These are phyloP conservation scores for Vanderwaltozyma polyspora DNA, from an alignment of 805 yeast species.

Conservation along the genomic window DNA sequence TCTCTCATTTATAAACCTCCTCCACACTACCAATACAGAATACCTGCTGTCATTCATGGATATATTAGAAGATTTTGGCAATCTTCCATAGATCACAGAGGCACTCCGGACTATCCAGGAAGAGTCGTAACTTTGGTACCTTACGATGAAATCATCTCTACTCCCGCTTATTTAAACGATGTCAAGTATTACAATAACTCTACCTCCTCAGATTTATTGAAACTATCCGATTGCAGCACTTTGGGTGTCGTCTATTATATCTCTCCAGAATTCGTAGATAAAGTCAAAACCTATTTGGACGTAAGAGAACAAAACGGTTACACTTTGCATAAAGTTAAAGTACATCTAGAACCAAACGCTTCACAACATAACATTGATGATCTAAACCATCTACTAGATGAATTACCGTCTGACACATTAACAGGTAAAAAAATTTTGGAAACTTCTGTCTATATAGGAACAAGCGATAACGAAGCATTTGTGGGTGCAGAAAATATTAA, in stretches of 20 bases:
- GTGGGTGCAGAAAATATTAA: constrained; percentile 65
- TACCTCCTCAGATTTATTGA: neutral
- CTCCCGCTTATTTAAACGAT: constrained; percentile 34
- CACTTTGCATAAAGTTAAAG: constrained; percentile 53
- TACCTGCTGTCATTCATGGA: constrained; percentile 69
- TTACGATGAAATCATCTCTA: constrained; percentile 37
- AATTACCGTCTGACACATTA: constrained; percentile 16
- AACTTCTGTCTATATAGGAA: constrained; percentile 73
- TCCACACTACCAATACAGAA: constrained; percentile 46
- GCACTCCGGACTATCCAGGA: constrained; percentile 79
- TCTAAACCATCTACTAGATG: neutral
- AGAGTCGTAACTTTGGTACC: constrained; percentile 77
- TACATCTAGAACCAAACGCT: constrained; percentile 32
- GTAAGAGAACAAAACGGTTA: constrained; percentile 86
- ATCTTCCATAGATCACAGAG: constrained; percentile 79
- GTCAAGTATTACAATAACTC: constrained; percentile 18
- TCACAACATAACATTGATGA: neutral
- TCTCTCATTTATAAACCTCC: constrained; percentile 87
- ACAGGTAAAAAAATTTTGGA: constrained; percentile 35
- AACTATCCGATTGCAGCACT: constrained; percentile 31
- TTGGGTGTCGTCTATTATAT: constrained; percentile 83
- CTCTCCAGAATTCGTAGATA: constrained; percentile 47
- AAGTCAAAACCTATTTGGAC: constrained; percentile 61
- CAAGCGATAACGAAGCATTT: constrained; percentile 68
- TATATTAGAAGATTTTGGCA: constrained; percentile 86